phyloP scores from a whole-genome alignment of 1,284 basidiomycete genomes.

The Golubevia sp. region DNA sequence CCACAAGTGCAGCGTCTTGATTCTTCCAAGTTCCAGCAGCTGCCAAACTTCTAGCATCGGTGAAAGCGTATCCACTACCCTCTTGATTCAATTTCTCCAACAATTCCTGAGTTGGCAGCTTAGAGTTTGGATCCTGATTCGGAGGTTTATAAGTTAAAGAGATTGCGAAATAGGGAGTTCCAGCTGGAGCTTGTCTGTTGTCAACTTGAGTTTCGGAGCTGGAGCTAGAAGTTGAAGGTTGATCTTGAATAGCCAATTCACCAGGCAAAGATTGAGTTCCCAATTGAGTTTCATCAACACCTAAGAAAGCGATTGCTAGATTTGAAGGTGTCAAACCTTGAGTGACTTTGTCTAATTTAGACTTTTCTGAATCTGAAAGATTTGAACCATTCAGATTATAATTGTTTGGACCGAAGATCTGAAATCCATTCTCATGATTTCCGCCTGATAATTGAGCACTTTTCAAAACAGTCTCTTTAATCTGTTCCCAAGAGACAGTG shows the following conservation, averaged over 20 bases:
- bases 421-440: neutral
- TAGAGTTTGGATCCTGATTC: neutral
- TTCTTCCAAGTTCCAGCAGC: constrained; percentile 24
- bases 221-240: too few relatives aligned
- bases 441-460: constrained; percentile 25
- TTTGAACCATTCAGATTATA: constrained; percentile 20
- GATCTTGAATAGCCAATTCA: constrained; percentile 17
- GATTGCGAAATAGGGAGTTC: constrained; percentile 50
- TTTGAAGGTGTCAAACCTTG: constrained; percentile 29
- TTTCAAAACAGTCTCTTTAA: constrained; percentile 26
- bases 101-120: constrained; percentile 14
- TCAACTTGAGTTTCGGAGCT: constrained; percentile 6
- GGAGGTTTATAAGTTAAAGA: constrained; percentile 38
- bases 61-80: constrained; percentile 36
- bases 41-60: constrained; percentile 42
- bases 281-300: constrained; percentile 32
- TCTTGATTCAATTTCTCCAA: constrained; percentile 12
- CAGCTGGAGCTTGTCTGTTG: constrained; percentile 20
- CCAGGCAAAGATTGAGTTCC: constrained; percentile 19
- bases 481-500: constrained; percentile 40
- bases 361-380: constrained; percentile 2
- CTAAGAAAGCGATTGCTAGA: constrained; percentile 47
- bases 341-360: constrained; percentile 27
- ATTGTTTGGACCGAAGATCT: constrained; percentile 42
- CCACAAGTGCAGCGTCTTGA: constrained; percentile 41